Evolutionary conservation across 2,329 filamentous ascomycete genomes (phyloP), one percentile per base, ranked within the genome.

Genomic region (Aspergillus cejpii): DNA sequence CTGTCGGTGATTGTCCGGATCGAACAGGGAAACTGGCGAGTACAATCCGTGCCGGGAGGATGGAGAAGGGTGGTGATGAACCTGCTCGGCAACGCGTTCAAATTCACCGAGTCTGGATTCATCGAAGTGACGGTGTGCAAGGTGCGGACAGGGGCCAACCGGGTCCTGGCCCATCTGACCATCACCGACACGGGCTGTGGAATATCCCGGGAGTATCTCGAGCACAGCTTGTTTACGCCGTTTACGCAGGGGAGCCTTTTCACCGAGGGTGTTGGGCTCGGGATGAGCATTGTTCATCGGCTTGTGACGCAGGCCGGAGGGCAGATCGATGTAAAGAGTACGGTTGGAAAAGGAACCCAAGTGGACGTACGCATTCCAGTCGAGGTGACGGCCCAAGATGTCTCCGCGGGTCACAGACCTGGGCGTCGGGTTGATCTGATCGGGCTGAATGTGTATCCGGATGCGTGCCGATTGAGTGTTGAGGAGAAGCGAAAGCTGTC

Each of bases 101-200:
- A 68, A 29, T 68, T 66, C 47, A 67, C 65, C 2, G 44, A 45
- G n/a, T 44, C 44, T 1, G 65, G 65, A 0, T 54, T 60, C 11
- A 59, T 68, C 21, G 62, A 63, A 36, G 48, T 68, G 2, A 55
- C 52, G 0, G 29, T 68, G 11, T 51, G 50, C 5, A 54, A 39
- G 28, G 41, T 43, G 21, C 28, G 50, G 24, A 40, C 48, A 17
- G 21, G 37, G n/a, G 43, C 40, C 0, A 54, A 53, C 11, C 37
- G 41, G 0, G 41, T 51, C 1, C 24, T 56, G 14, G 58, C 60
- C 1, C 54, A 62, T 23, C 52, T 77, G 1, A 73, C 68, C 0
- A 72, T 86, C 1, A 68, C 67, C 0, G 83, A 86, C 49, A 81
- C 81, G 0, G 83, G 83, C 1, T 71, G 71, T 19, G 83, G 83